Percentiles rank a stretch among this genome's conserved stretches.
phyloP scores from a whole-genome alignment of 73 alveolate genomes.

The Stentor coeruleus region DNA sequence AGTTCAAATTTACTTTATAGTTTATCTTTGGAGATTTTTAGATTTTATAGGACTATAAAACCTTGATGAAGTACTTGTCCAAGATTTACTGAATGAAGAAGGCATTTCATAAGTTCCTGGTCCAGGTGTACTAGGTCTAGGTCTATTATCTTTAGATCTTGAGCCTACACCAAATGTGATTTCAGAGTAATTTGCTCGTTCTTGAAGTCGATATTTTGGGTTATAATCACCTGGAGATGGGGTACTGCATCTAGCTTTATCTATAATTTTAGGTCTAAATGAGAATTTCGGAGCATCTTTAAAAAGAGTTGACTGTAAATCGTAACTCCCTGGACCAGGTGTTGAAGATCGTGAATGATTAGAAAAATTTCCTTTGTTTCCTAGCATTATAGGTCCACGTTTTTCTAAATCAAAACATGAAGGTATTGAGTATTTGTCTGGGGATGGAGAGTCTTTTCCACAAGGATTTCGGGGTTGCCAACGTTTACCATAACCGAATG shows the following conservation, averaged over 20 bases:
- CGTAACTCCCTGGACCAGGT: neutral
- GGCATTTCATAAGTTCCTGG: neutral
- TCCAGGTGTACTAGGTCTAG: neutral
- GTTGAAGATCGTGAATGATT: neutral
- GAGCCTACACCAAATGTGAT: neutral
- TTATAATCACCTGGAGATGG: neutral
- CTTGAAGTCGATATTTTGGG: neutral
- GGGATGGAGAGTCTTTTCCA: constrained; percentile 8
- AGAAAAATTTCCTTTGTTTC: neutral
- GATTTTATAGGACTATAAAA: neutral
- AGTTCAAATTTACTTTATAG: too few species aligned
- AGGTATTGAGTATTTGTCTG: neutral
- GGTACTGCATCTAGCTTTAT: neutral
- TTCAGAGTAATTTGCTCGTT: neutral
- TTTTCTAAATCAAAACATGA: neutral
- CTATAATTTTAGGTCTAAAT: neutral
- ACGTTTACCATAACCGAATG: constrained; percentile 2
- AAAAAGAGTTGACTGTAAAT: neutral
- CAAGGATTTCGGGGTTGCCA: neutral
- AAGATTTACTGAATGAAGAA: neutral
- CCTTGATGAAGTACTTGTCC: neutral
- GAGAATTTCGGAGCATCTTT: constrained; percentile 1
- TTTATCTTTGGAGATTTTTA: too few species aligned
- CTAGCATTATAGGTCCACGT: neutral
- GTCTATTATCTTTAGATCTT: neutral